Base-by-base conservation (phyloP, 2,329 filamentous ascomycete genomes). In the Xylariales sp. region DNA sequence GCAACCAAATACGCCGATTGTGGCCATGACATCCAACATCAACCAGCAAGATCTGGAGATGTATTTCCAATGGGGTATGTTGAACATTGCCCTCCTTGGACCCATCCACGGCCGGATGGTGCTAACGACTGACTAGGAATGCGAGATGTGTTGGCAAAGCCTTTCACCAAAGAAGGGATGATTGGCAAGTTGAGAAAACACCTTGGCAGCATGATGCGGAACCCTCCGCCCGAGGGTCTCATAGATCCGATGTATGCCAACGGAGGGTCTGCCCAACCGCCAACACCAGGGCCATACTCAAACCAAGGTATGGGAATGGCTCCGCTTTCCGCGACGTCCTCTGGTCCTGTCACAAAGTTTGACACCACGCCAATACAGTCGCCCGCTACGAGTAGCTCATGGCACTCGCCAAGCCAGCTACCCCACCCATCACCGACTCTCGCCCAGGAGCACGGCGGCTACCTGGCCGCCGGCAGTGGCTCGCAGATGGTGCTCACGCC, bases 1-100 rank as follows among this genome's bases (percentile, higher is more conserved):
- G 69, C 90, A 94, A 71, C 88, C 89, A 45, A 88, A 90, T 5
- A 90, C 92, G 23, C 96, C 96, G 0, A 97, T 99, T 75, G 93
- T 99, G 66, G 96, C 96, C 54, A 98, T 99, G 96, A 99, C 96
- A 3, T 97, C 95, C 3, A 99, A 98, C 77, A 98, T 99, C 71
- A 89, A 96, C 71, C 94, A 93, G 68, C 95, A 97, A 75, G 96
- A 99, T 78, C 97, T 98, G 69, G 93, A 95, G 62, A 94, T 97
- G 82, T 99, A 99, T 78, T 98, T 97, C 82, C 91, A 95, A 75
- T 94, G 97, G 82, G 96, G 94, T 96, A 86, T 84, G 91, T 80
- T 39, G 16, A 43, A 48, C 62, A 23, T 45, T 36, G 32, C 60
- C 18, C 32, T 3, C 23, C 39, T 48, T n/a, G 1, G 48, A 6